Evolutionary conservation across 306 rosid genomes (phyloP).

Genomic region (Malus domestica): DNA sequence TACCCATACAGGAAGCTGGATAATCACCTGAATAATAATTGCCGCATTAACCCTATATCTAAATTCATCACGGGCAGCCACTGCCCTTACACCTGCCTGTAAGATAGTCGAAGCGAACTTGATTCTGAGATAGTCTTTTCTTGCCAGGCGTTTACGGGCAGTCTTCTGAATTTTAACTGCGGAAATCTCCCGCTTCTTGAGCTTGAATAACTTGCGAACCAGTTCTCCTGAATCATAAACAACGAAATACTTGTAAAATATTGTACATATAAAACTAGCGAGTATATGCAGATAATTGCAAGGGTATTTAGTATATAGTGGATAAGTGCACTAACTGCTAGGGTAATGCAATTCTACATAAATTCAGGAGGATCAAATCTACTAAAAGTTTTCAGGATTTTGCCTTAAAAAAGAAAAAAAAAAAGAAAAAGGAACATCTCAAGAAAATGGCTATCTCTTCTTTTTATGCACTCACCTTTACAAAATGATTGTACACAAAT

Average conservation of each 20-base stretch:
- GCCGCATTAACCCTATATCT: constrained; percentile 41
- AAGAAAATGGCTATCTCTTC: constrained; percentile 1
- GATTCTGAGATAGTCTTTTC: constrained; percentile 34
- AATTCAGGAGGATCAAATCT: not conserved
- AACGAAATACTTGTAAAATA: constrained; percentile 9
- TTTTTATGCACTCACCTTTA: constrained; percentile 52
- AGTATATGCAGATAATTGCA: not conserved
- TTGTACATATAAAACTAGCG: not conserved
- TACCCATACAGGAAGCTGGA: constrained; percentile 14
- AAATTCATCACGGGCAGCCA: constrained; percentile 41
- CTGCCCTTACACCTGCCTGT: constrained; percentile 55
- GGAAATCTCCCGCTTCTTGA: constrained; percentile 44
- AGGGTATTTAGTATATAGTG: not conserved
- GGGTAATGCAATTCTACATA: not conserved
- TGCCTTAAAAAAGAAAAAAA: not conserved
- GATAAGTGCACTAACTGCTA: not conserved
- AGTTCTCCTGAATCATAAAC: constrained; percentile 51
- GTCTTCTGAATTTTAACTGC: constrained; percentile 59
- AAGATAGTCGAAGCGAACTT: constrained; percentile 37
- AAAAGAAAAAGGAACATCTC: not conserved
- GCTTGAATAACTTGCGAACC: constrained; percentile 45
- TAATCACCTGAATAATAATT: constrained; percentile 55
- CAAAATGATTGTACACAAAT: constrained; percentile 53
- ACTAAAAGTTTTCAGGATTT: not conserved
- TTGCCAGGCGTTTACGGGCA: constrained; percentile 41